phyloP scores from a whole-genome alignment of 768 basidiomycete genomes.

The Suillus sp. region DNA sequence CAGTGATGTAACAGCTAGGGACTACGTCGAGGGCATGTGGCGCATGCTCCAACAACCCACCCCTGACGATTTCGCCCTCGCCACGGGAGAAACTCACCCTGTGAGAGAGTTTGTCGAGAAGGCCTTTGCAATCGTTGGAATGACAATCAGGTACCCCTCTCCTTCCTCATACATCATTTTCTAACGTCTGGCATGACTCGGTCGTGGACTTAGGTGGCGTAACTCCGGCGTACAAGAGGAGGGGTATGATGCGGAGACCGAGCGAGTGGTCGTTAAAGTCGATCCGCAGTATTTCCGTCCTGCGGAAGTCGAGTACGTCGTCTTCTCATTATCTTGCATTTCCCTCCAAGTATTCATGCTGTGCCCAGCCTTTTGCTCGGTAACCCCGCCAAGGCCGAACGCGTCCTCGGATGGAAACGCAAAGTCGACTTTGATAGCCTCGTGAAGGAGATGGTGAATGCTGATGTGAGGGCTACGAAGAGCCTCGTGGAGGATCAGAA shows the following conservation, averaged over 20 bases:
- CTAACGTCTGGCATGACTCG: neutral
- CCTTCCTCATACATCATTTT: neutral
- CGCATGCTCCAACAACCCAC: slow-evolving; percentile 85
- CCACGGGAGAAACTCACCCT: slow-evolving; percentile 93
- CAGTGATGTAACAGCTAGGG: slow-evolving; percentile 55
- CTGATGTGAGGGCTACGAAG: slow-evolving; percentile 72
- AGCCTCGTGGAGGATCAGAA: slow-evolving; percentile 86
- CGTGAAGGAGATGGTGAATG: slow-evolving; percentile 89
- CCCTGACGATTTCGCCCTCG: slow-evolving; percentile 90
- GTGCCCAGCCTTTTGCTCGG: slow-evolving; percentile 73
- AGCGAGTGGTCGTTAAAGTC: slow-evolving; percentile 76
- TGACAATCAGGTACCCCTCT: slow-evolving; percentile 58
- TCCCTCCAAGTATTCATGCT: slow-evolving; percentile 2
- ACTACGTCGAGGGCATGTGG: slow-evolving; percentile 99
- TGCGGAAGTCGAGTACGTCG: slow-evolving; percentile 87
- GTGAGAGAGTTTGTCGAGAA: slow-evolving; percentile 94
- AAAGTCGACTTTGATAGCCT: slow-evolving; percentile 80
- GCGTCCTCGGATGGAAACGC: slow-evolving; percentile 87
- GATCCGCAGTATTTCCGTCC: slow-evolving; percentile 93
- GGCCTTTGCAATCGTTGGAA: slow-evolving; percentile 72
- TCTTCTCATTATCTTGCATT: neutral
- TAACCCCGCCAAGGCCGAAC: slow-evolving; percentile 89
- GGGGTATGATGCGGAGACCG: slow-evolving; percentile 69
- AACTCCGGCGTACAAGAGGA: slow-evolving; percentile 74
- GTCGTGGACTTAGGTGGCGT: slow-evolving; percentile 59